Evolutionary conservation across 2,329 filamentous ascomycete species (phyloP), one percentile per base, ranked within the genome.

Genomic region (Aureobasidium sp.): DNA sequence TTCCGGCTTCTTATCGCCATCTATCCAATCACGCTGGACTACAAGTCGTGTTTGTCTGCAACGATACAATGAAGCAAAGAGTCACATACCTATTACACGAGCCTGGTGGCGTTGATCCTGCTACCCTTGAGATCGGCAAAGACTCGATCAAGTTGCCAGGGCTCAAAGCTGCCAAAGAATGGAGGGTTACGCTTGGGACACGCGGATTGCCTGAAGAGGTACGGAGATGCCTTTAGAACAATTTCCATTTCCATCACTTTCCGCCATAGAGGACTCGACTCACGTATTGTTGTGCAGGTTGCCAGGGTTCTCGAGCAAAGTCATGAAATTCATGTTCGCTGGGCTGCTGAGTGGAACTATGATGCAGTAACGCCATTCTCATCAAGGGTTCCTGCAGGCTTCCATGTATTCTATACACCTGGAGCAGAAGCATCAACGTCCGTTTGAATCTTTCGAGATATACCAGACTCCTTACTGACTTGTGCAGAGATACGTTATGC

Each of bases 351-450:
- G 2, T 62, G 64, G 6, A 62, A 75, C 1, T 84, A 84, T 65
- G 71, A 79, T 34, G 73, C 79, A 1, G 72, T 84, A 39, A 76
- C 83, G 34, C 90, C 90, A 1, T 85, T 93, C 62, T 74, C 80
- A 38, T 89, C 89, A 48, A 80, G 86, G 55, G 69, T 90, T 12
- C 83, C 88, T 2, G 84, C 90, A 0, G 91, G 91, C 2, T 72
- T 97, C 19, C 90, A 96, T 72, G 74, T 90, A 22, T 86, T 86
- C 62, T 90, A 84, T 65, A 86, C 85, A 0, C 85, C 86, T 0
- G 66, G 68, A 5, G 65, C 70, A 27, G 64, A 68, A 22, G 65
- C 59, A 5, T 54, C 61, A 21, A 62, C 66, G 70, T 74, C 61
- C 52, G 69, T 66, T 7, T 19, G 11, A 35, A 16, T 19, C 25